phyloP scores from a whole-genome alignment of 176 grass and related monocot genomes.

The barley (Hordeum vulgare) region MorexV3_pseudomolecules_assembly NC_058519.1:568184969-568185468 shows the following conservation, averaged over 20 bases:
- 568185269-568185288: not conserved
- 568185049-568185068: not conserved
- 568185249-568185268: not conserved
- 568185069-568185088: not conserved
- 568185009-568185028: conserved; percentile 73
- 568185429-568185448: no score
- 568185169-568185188: not conserved
- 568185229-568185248: no score
- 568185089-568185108: not conserved
- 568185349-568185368: no score
- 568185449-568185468: no score
- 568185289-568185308: not conserved
- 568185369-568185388: no score
- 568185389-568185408: no score
- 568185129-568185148: not conserved
- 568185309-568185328: not conserved
- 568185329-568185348: no score
- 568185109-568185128: not conserved
- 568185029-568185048: not conserved
- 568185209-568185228: not conserved
- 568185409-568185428: no score
- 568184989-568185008: conserved; percentile 53
- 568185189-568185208: not conserved
- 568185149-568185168: not conserved
- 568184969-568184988: conserved; percentile 32